These are phyloP conservation scores for Nematocida parisii DNA, from an alignment of 371 early-diverging fungal species.

Conservation along the genomic window DNA sequence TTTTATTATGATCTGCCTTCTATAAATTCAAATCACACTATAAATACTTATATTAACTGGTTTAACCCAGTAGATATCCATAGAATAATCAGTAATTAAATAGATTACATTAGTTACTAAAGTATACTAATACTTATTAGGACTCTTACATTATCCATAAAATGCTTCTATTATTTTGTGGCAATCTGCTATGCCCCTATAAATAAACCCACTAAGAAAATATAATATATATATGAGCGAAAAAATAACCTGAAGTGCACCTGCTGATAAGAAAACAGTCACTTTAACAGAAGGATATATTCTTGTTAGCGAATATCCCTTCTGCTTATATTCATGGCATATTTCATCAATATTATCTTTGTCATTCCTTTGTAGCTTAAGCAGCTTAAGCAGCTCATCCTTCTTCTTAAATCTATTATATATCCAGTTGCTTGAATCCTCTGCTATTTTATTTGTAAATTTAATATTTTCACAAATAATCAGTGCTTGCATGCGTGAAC, in stretches of 20 bases:
- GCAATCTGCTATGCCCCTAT: neutral
- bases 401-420: constrained; percentile 58
- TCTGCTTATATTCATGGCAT: neutral
- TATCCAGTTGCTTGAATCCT: constrained; percentile 44
- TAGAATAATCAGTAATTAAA: too few relatives aligned
- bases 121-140: too few relatives aligned
- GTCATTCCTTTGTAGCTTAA: neutral
- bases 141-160: neutral
- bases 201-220: neutral
- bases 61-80: too few relatives aligned
- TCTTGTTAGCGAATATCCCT: constrained; percentile 7
- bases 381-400: constrained; percentile 54
- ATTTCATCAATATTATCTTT: neutral
- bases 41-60: too few relatives aligned
- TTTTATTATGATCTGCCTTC: too few relatives aligned
- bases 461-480: constrained; percentile 55
- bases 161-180: neutral
- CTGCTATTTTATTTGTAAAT: constrained; percentile 9
- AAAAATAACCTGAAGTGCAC: constrained; percentile 3
- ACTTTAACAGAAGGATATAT: constrained; percentile 9
- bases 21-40: too few relatives aligned
- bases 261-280: constrained; percentile 10
- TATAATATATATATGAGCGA: neutral
- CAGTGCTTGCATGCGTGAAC: constrained; percentile 32
- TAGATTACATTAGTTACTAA: too few relatives aligned